These are phyloP conservation scores for Metarhizium robertsii DNA, from an alignment of 2,329 filamentous ascomycete genomes.

Conservation along the genomic window DNA sequence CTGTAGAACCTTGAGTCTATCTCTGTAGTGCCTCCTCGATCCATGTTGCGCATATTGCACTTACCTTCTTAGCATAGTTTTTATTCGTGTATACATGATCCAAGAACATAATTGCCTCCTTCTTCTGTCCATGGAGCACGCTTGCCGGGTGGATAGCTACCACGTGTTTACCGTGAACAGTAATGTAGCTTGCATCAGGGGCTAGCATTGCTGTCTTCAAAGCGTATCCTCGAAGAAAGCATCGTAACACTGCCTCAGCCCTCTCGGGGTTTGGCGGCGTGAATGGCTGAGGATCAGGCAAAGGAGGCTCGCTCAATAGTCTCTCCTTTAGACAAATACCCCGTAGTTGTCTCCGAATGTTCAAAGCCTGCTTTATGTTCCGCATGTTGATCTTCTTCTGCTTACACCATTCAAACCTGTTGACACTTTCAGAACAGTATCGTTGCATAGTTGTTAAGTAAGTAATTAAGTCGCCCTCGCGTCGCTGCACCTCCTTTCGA, in stretches of 20 bases:
- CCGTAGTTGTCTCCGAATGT: conserved; percentile 53
- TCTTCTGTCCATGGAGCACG: conserved; percentile 52
- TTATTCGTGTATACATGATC: conserved; percentile 59
- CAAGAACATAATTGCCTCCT: conserved; percentile 59
- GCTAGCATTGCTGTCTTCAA: conserved; percentile 51
- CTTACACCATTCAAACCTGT: conserved; percentile 49
- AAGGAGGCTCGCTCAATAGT: conserved; percentile 35
- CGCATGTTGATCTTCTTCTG: conserved; percentile 46
- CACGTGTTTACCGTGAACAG: conserved; percentile 48
- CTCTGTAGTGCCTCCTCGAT: conserved; percentile 39
- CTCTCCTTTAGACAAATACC: conserved; percentile 43
- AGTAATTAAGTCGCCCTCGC: conserved; percentile 57
- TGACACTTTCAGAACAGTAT: conserved; percentile 46
- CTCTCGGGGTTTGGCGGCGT: conserved; percentile 43
- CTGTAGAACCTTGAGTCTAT: not conserved
- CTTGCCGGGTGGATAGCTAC: conserved; percentile 56
- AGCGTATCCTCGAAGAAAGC: conserved; percentile 53
- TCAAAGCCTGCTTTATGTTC: conserved; percentile 54
- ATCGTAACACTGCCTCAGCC: conserved; percentile 45
- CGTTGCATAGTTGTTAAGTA: conserved; percentile 54
- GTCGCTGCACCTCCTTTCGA: conserved; percentile 48
- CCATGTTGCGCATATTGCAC: conserved; percentile 50
- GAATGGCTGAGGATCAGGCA: conserved; percentile 47
- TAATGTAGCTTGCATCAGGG: conserved; percentile 52
- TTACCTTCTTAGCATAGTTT: conserved; percentile 59